Conservation (phyloP, 257 asterid genomes). For the Paulownia fortunei region DNA sequence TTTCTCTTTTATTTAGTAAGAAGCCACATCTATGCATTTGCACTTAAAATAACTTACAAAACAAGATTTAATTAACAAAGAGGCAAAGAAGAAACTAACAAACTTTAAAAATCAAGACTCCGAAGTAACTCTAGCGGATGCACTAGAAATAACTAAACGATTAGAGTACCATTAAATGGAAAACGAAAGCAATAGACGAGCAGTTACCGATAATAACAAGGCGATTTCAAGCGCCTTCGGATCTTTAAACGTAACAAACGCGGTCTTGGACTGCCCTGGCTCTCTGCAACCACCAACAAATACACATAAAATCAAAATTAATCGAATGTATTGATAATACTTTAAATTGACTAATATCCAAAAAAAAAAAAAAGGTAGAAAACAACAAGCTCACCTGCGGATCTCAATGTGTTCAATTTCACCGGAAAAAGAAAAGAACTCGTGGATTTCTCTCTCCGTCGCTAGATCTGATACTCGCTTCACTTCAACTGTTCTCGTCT, state of each 20-base stretch:
- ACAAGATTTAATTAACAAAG: neutral
- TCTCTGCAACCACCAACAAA: slow-evolving; percentile 48
- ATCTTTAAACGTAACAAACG: slow-evolving; percentile 80
- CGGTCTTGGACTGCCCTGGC: slow-evolving; percentile 57
- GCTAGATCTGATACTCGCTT: slow-evolving; percentile 81
- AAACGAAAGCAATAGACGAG: neutral
- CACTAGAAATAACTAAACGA: neutral
- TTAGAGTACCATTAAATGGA: neutral
- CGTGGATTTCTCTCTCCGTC: slow-evolving; percentile 75
- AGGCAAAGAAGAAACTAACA: neutral
- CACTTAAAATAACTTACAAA: neutral
- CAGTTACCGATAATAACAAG: slow-evolving; percentile 66
- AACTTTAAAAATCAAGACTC: neutral
- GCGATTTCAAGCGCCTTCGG: slow-evolving; percentile 89
- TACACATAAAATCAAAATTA: neutral
- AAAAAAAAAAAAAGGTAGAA: neutral
- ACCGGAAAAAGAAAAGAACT: slow-evolving; percentile 91
- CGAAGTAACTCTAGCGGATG: neutral
- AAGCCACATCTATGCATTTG: neutral
- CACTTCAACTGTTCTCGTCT: slow-evolving; percentile 63
- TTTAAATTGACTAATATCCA: neutral
- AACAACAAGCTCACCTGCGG: slow-evolving; percentile 46
- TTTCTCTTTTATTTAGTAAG: neutral
- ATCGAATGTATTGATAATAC: neutral
- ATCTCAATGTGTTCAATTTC: slow-evolving; percentile 79